Conservation (phyloP, 1,284 basidiomycete species). For the Pascua guehoae region DNA sequence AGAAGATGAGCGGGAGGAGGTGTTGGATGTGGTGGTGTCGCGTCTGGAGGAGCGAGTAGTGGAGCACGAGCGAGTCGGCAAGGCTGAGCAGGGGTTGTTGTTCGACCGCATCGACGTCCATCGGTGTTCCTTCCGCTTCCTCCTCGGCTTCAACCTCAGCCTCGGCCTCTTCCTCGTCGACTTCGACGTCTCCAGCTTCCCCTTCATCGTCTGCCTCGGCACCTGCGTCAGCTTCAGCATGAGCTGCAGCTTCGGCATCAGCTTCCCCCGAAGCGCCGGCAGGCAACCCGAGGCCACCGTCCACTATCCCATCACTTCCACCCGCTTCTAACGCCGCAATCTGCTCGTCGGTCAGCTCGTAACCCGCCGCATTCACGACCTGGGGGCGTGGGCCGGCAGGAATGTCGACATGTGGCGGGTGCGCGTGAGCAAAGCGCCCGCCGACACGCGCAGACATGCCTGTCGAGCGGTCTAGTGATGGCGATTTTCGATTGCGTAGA, state of each 20-base stretch:
- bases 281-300: conserved; percentile 11
- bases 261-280: conserved; percentile 7
- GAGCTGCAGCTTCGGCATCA: conserved; percentile 18
- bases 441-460: conserved; percentile 14
- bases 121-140: conserved; percentile 1
- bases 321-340: conserved; percentile 36
- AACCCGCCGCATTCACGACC: conserved; percentile 30
- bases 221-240: neutral
- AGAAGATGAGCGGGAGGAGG: conserved; percentile 43
- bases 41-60: conserved; percentile 37
- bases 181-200: conserved; percentile 2
- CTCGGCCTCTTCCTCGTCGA: conserved; percentile 8
- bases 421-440: conserved; percentile 11
- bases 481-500: neutral
- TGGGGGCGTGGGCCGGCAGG: conserved; percentile 32
- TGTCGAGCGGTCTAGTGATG: neutral
- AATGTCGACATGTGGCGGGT: conserved; percentile 26
- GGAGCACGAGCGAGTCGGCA: conserved; percentile 38
- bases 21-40: conserved; percentile 37
- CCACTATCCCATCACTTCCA: conserved; percentile 2
- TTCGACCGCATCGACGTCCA: conserved; percentile 4
- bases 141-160: conserved; percentile 8
- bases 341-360: conserved; percentile 36
- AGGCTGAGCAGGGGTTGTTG: conserved; percentile 29
- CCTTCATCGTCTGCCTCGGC: conserved; percentile 6